These are phyloP conservation scores for Aspergillus latus DNA, from an alignment of 2,329 filamentous ascomycete genomes.

Conservation along the genomic window DNA sequence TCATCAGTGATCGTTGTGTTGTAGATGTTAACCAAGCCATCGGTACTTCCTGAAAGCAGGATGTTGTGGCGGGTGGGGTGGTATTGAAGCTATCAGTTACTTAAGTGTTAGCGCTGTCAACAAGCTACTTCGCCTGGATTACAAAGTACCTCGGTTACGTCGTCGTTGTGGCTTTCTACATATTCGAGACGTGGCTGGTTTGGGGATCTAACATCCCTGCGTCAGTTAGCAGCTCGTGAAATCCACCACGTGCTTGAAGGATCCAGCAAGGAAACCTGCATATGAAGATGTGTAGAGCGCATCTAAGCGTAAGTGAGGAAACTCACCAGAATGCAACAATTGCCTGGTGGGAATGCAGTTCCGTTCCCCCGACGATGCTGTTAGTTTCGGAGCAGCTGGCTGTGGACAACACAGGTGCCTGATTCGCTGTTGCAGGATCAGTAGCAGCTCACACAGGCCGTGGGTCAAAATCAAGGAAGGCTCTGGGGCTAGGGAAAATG, in stretches of 20 bases:
- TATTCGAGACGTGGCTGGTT: constrained; percentile 39
- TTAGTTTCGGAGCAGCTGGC: constrained; percentile 49
- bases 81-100: constrained; percentile 45
- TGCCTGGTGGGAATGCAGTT: constrained; percentile 48
- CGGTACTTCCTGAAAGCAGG: constrained; percentile 62
- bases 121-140: background rate
- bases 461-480: background rate
- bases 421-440: constrained; percentile 41
- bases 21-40: constrained; percentile 63
- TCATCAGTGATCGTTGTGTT: constrained; percentile 58
- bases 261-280: background rate
- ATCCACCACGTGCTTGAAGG: background rate
- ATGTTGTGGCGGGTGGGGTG: constrained; percentile 54
- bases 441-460: constrained; percentile 6
- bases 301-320: background rate
- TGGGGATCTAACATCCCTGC: constrained; percentile 47
- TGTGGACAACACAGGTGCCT: constrained; percentile 54
- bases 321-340: constrained; percentile 47
- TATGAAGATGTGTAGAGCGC: background rate
- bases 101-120: background rate
- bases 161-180: constrained; percentile 55
- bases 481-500: background rate
- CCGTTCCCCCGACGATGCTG: constrained; percentile 56
- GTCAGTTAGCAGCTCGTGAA: constrained; percentile 29
- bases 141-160: constrained; percentile 55